Base-by-base conservation (phyloP, 805 yeast species). In the Tetrapisispora fleetii region DNA sequence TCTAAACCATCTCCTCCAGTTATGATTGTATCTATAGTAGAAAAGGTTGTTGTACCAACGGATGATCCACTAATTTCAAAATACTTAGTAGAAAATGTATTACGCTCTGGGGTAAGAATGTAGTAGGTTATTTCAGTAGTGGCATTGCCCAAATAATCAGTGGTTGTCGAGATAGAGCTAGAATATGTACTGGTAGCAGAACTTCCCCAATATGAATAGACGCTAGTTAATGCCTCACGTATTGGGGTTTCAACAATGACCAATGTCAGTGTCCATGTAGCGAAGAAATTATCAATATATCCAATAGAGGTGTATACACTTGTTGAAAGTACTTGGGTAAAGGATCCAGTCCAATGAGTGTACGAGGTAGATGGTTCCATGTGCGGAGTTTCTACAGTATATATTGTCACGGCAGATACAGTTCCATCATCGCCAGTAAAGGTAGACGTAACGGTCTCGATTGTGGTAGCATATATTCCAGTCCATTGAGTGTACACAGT, bases 241-340 rank as follows among this genome's bases (percentile, higher is more conserved):
- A 37, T 11, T 27, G 46, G 46, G 9, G 46, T 37, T 27, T 43
- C 35, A 3, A 43, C 17, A 11, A 43, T 13, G 6, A 37, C 13
- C 4, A 27, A 14, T 8, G 24, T 5, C 3, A 37, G 17, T 2
- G 36, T 28, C 46, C 46, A 43, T 11, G 19, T 14, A 5, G 41
- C 46, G 8, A 37, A 43, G 28, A 37, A 27, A 8, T 33, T n/a
- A 10, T 27, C 37, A n/a, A 21, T 22, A 17, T 22, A 16, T 9
- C 27, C 35, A 18, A 22, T 16, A 18, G 56, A 56, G 3, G 55
- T 53, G 32, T 49, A 50, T 16, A 33, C 16, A n/a, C 22, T 22
- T n/a, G 24, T 43, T 3, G 39, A 7, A 24, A 37, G 13, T 1
- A 19, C 11, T 4, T n/a, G 11, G 24, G 27, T 11, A 27, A 10